Conservation (phyloP, 169 alveolate species). For the Cystoisospora suis region DNA sequence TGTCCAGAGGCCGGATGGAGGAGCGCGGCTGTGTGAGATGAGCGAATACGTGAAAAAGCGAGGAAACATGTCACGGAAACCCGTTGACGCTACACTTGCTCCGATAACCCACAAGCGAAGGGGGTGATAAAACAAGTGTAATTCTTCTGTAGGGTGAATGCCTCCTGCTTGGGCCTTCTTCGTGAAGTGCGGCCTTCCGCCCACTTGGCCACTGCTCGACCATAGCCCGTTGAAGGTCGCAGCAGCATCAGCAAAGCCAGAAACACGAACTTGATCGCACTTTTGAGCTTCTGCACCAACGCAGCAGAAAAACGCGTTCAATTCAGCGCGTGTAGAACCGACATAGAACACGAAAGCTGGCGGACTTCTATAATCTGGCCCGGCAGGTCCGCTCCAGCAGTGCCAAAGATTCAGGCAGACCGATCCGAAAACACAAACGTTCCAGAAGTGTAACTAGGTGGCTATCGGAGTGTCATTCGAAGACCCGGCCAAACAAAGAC, state of each 20-base stretch:
- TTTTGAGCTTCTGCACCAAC: not conserved
- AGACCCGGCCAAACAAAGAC: not conserved
- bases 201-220: not conserved
- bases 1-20: conserved; percentile 26
- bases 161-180: not conserved
- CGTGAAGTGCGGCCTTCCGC: not conserved
- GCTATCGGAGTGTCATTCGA: not conserved
- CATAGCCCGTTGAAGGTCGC: not conserved
- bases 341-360: too few species aligned
- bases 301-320: too few species aligned
- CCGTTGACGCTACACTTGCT: not conserved
- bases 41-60: conserved; percentile 7
- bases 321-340: too few species aligned
- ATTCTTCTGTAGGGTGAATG: not conserved
- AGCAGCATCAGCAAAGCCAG: conserved; percentile 2
- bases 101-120: conserved; percentile 23
- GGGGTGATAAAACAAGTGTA: not conserved
- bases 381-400: too few species aligned
- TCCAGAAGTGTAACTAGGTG: not conserved
- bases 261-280: not conserved
- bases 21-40: not conserved
- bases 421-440: not conserved
- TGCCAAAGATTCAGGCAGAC: too few species aligned
- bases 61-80: not conserved
- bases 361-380: too few species aligned